These are phyloP conservation scores for Coccomyxa subellipsoidea DNA, from an alignment of 163 green algal species.

Conservation along the genomic window DNA sequence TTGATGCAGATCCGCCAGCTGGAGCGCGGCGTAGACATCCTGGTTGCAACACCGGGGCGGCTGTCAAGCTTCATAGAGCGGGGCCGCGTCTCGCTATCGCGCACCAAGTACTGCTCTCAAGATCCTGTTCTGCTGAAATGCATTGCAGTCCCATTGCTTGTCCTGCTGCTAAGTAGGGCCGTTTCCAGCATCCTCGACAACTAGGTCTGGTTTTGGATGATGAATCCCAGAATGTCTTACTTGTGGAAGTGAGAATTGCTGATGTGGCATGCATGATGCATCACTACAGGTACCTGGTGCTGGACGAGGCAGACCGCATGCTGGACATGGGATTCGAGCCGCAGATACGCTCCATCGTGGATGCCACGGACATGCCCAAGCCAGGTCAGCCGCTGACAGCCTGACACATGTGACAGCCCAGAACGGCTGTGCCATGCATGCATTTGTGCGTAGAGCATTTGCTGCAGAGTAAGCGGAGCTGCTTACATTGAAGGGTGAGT, in stretches of 20 bases:
- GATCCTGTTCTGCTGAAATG: too few relatives aligned
- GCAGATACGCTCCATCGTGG: conserved; percentile 64
- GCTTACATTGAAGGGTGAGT: too few relatives aligned
- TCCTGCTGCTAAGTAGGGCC: too few relatives aligned
- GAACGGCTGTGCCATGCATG: too few relatives aligned
- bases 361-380: neutral
- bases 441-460: too few relatives aligned
- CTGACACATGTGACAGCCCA: neutral
- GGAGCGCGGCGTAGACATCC: conserved; percentile 59
- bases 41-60: conserved; percentile 50
- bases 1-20: conserved; percentile 62
- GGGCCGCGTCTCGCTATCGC: conserved; percentile 56
- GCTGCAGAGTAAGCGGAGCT: too few relatives aligned
- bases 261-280: conserved; percentile 79
- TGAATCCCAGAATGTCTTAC: too few relatives aligned
- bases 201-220: too few relatives aligned
- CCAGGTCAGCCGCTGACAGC: neutral
- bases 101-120: too few relatives aligned
- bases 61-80: conserved; percentile 95
- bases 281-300: conserved; percentile 85
- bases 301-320: conserved; percentile 98
- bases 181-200: too few relatives aligned
- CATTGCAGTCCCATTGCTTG: too few relatives aligned
- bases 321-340: conserved; percentile 99
- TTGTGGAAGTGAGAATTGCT: too few relatives aligned